These are phyloP conservation scores for Pseudogymnoascus sp. DNA, from an alignment of 2,329 filamentous ascomycete genomes.

Conservation along the genomic window DNA sequence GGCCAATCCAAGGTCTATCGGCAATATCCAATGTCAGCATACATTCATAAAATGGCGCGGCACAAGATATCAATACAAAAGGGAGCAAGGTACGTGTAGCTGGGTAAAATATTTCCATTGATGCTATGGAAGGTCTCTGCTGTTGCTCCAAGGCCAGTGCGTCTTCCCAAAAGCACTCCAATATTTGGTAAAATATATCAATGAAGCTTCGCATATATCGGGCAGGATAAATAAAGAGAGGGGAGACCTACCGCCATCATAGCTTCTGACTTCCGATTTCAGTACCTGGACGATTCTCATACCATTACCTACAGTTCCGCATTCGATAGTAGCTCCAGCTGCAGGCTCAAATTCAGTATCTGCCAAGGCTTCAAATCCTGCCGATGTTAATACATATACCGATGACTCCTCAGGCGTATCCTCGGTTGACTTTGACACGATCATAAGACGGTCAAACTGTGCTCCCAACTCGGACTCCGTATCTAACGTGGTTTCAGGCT, in stretches of 20 bases:
- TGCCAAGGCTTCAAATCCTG: slow-evolving; percentile 65
- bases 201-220: slow-evolving; percentile 25
- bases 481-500: slow-evolving; percentile 38
- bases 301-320: slow-evolving; percentile 72
- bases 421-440: slow-evolving; percentile 60
- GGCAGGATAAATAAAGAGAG: slow-evolving; percentile 15
- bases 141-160: background rate
- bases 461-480: slow-evolving; percentile 49
- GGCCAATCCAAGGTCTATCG: slow-evolving; percentile 68
- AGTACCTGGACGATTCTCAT: slow-evolving; percentile 81
- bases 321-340: slow-evolving; percentile 78
- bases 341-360: slow-evolving; percentile 89
- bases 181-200: slow-evolving; percentile 26
- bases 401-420: slow-evolving; percentile 69
- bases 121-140: slow-evolving; percentile 27
- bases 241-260: slow-evolving; percentile 67
- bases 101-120: slow-evolving; percentile 31
- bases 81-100: slow-evolving; percentile 13
- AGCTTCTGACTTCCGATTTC: slow-evolving; percentile 78
- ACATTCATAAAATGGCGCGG: slow-evolving; percentile 9
- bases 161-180: slow-evolving; percentile 1
- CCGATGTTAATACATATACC: slow-evolving; percentile 67
- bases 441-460: slow-evolving; percentile 71
- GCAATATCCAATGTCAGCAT: slow-evolving; percentile 13
- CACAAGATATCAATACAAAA: slow-evolving; percentile 25